phyloP scores from a whole-genome alignment of 768 basidiomycete species.

The Neoboletus brunneissimus region DNA sequence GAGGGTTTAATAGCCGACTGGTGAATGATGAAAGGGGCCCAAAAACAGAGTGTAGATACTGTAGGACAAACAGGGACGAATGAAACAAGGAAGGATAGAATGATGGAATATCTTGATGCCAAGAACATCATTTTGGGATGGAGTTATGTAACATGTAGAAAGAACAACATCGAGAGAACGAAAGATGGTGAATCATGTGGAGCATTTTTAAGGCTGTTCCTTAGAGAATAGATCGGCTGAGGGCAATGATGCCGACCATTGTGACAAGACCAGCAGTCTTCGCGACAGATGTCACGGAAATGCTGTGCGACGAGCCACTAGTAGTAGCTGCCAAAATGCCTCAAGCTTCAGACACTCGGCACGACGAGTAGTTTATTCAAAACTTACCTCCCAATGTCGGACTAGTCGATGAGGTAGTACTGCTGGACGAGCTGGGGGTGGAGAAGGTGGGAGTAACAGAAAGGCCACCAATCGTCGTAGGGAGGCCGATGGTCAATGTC shows the following conservation, averaged over 20 bases:
- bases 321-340: not conserved
- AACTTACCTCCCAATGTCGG: not conserved
- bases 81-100: not conserved
- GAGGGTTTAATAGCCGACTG: not conserved
- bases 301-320: constrained; percentile 9
- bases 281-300: not conserved
- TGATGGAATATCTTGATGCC: not conserved
- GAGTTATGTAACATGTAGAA: no score
- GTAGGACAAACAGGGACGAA: not conserved
- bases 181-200: no score
- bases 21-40: not conserved
- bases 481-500: not conserved
- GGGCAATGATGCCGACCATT: constrained; percentile 3
- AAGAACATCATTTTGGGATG: not conserved
- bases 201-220: not conserved
- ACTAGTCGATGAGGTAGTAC: not conserved
- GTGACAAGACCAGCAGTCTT: constrained; percentile 6
- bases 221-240: not conserved
- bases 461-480: not conserved
- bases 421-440: not conserved
- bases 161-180: no score
- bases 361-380: not conserved
- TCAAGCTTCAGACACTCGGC: not conserved
- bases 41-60: no score
- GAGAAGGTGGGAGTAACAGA: not conserved